phyloP scores from a whole-genome alignment of 1,139 yeast species.

The Oligophagozyma castellii region DNA sequence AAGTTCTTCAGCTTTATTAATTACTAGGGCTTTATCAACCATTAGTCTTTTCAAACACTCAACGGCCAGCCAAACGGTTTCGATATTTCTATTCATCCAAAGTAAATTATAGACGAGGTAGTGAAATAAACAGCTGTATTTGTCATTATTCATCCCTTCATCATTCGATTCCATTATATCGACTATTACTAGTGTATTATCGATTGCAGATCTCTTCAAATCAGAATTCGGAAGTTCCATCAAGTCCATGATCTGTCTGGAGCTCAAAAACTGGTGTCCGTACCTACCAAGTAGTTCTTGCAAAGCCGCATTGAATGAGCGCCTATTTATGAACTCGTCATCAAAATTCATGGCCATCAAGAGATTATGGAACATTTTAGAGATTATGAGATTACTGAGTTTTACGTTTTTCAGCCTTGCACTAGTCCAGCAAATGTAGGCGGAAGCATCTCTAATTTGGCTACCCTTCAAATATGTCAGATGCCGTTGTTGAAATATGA shows the following conservation, averaged over 20 bases:
- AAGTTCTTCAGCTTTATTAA: no score
- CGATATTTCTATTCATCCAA: not conserved
- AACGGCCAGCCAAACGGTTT: not conserved
- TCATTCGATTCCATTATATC: no score
- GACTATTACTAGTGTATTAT: slow-evolving; percentile 26
- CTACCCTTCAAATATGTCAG: slow-evolving; percentile 42
- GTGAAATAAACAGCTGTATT: no score
- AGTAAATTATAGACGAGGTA: not conserved
- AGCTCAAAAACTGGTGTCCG: slow-evolving; percentile 22
- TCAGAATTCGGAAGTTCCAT: slow-evolving; percentile 46
- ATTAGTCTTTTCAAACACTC: not conserved
- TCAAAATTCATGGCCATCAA: slow-evolving; percentile 52
- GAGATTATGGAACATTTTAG: slow-evolving; percentile 30
- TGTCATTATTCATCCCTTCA: no score
- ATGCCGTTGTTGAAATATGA: slow-evolving; percentile 34
- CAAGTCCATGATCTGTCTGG: slow-evolving; percentile 29
- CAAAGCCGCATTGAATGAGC: slow-evolving; percentile 76
- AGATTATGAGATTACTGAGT: slow-evolving; percentile 16
- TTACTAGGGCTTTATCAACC: no score
- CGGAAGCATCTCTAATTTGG: slow-evolving; percentile 72
- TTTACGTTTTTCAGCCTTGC: slow-evolving; percentile 30
- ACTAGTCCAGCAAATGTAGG: slow-evolving; percentile 62
- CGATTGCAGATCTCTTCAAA: slow-evolving; percentile 27
- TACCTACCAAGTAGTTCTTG: slow-evolving; percentile 79
- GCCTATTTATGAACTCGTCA: slow-evolving; percentile 54